phyloP scores from a whole-genome alignment of 2,329 filamentous ascomycete genomes.

The Microcyclospora tardicrescens region DNA sequence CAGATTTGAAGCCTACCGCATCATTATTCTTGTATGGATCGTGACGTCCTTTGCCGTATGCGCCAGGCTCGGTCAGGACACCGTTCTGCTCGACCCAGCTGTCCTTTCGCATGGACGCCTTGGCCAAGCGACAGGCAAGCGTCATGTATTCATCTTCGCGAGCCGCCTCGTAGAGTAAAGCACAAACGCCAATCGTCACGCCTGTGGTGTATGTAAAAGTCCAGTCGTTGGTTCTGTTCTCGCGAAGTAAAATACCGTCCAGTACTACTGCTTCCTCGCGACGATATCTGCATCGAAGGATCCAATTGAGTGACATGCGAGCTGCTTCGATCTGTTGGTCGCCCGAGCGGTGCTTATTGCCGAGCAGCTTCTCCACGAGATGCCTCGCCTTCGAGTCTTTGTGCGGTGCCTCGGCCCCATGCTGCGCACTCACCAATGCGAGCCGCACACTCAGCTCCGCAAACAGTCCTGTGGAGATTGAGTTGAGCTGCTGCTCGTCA shows the following conservation, averaged over 20 bases:
- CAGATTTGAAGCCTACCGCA: slow-evolving; percentile 18
- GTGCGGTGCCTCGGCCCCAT: slow-evolving; percentile 2
- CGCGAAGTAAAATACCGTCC: slow-evolving; percentile 14
- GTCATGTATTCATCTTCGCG: slow-evolving; percentile 11
- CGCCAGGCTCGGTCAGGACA: slow-evolving; percentile 13
- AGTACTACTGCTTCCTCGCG: slow-evolving; percentile 13
- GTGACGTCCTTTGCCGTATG: slow-evolving; percentile 14
- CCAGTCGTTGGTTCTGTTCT: slow-evolving; percentile 14
- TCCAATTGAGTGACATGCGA: slow-evolving; percentile 14
- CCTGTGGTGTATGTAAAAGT: slow-evolving; percentile 19
- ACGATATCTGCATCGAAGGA: slow-evolving; percentile 16
- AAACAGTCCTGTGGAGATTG: slow-evolving; percentile 13
- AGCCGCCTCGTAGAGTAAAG: slow-evolving; percentile 11
- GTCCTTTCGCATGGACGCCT: slow-evolving; percentile 10
- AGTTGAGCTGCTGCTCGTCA: slow-evolving; percentile 10
- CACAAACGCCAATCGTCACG: slow-evolving; percentile 14
- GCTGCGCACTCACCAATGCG: slow-evolving; percentile 6
- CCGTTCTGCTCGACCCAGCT: slow-evolving; percentile 17
- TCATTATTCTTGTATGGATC: slow-evolving; percentile 15
- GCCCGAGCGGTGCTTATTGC: background rate
- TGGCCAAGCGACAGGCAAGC: slow-evolving; percentile 15
- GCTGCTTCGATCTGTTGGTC: slow-evolving; percentile 12
- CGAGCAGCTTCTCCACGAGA: slow-evolving; percentile 2
- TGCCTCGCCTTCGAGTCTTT: slow-evolving; percentile 1
- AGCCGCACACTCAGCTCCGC: slow-evolving; percentile 15